Conservation (phyloP, 2,329 filamentous ascomycete species). For the Torrubiellomyces zombiae region DNA sequence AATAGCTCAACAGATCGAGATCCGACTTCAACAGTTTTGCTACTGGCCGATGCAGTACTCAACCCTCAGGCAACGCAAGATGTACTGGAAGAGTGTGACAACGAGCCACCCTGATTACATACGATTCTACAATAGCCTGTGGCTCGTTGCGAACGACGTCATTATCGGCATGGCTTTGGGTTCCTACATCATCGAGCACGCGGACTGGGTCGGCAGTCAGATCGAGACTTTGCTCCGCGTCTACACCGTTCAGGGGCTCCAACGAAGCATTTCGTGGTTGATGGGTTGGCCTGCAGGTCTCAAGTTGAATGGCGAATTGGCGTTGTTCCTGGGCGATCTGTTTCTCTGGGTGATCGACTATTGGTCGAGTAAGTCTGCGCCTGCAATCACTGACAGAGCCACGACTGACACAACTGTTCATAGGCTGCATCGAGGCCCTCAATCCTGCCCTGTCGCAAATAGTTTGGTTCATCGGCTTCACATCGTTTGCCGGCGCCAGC, state of each 20-base stretch:
- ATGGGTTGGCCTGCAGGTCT: slow-evolving; percentile 91
- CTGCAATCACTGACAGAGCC: too few species aligned
- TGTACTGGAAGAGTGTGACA: slow-evolving; percentile 89
- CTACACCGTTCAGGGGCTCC: slow-evolving; percentile 80
- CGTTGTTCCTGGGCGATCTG: slow-evolving; percentile 82
- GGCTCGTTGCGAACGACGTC: slow-evolving; percentile 96
- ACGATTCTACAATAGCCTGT: slow-evolving; percentile 94
- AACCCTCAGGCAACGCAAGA: slow-evolving; percentile 73
- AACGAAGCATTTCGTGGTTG: slow-evolving; percentile 82
- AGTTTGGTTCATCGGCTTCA: slow-evolving; percentile 86
- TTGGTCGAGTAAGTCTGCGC: slow-evolving; percentile 55
- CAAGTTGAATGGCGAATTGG: slow-evolving; percentile 88
- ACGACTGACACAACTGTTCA: too few species aligned
- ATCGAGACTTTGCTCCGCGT: slow-evolving; percentile 59
- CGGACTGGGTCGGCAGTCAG: slow-evolving; percentile 62
- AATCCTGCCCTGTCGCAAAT: slow-evolving; percentile 69
- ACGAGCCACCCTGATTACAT: slow-evolving; percentile 96
- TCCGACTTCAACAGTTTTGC: slow-evolving; percentile 91
- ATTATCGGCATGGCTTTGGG: slow-evolving; percentile 96
- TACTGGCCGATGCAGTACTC: slow-evolving; percentile 98
- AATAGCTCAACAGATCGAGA: slow-evolving; percentile 93
- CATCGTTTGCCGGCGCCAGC: slow-evolving; percentile 86
- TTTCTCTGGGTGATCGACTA: slow-evolving; percentile 99
- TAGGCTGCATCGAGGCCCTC: slow-evolving; percentile 59
- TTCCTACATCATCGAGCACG: slow-evolving; percentile 93